These are phyloP conservation scores for Chlorencoelia australis DNA, from an alignment of 2,329 filamentous ascomycete genomes.

Conservation along the genomic window DNA sequence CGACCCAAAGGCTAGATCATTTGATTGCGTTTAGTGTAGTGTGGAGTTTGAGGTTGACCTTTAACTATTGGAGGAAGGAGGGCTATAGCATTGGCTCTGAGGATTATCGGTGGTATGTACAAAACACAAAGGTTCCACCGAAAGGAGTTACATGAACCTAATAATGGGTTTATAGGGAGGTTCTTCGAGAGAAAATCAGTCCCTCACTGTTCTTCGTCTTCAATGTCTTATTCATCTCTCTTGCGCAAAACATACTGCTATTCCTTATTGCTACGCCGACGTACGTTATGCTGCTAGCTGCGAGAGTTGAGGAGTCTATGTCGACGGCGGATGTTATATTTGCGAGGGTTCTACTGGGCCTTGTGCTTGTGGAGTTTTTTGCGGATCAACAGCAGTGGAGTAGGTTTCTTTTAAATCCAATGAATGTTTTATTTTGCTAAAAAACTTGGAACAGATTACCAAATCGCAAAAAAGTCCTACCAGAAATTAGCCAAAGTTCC, in stretches of 20 bases:
- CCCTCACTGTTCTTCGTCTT: constrained; percentile 63
- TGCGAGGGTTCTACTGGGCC: constrained; percentile 41
- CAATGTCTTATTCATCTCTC: constrained; percentile 82
- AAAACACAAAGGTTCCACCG: neutral
- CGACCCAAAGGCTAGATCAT: constrained; percentile 61
- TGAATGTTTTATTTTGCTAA: constrained; percentile 1
- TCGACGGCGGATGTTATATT: constrained; percentile 46
- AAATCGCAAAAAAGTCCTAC: constrained; percentile 71
- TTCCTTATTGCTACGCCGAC: constrained; percentile 70
- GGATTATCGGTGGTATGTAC: constrained; percentile 73
- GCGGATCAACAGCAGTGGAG: constrained; percentile 92
- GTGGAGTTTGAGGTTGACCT: constrained; percentile 82
- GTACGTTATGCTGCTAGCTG: constrained; percentile 70
- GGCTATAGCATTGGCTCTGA: constrained; percentile 84
- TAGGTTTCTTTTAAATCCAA: constrained; percentile 30
- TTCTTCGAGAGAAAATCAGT: constrained; percentile 58
- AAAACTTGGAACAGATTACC: constrained; percentile 48
- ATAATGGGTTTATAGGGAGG: constrained; percentile 40
- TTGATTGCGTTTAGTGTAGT: constrained; percentile 58
- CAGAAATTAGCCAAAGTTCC: constrained; percentile 62
- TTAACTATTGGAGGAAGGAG: constrained; percentile 93
- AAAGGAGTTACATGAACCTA: constrained; percentile 1
- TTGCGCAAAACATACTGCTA: constrained; percentile 73
- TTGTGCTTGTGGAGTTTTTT: constrained; percentile 61
- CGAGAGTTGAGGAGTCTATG: constrained; percentile 48